phyloP scores from a whole-genome alignment of 129 eudicot species.

The Saposhnikovia divaricata region DNA sequence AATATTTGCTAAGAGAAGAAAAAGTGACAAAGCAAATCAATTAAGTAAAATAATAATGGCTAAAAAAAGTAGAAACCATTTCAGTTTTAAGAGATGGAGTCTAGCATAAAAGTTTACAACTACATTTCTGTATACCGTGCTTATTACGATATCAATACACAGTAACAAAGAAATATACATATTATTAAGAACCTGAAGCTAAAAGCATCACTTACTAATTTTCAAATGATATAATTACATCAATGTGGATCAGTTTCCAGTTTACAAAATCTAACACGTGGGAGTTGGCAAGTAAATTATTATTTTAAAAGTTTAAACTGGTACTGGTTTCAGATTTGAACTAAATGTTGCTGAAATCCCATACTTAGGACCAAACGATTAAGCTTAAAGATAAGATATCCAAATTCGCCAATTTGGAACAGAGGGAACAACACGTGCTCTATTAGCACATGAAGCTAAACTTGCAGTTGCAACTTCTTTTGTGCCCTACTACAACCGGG shows the following conservation, averaged over 20 bases:
- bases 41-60: background rate
- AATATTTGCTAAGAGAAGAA: background rate
- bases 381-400: background rate
- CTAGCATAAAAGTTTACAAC: background rate
- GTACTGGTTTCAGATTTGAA: background rate
- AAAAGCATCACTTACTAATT: background rate
- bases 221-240: background rate
- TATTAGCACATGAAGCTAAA: background rate
- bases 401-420: background rate
- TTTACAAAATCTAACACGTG: background rate
- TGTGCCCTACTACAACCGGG: background rate
- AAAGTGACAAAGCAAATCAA: background rate
- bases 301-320: slow-evolving; percentile 1
- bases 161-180: background rate
- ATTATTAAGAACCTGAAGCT: background rate
- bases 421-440: background rate
- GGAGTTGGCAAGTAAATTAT: background rate
- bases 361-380: background rate
- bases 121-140: background rate
- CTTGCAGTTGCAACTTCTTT: background rate
- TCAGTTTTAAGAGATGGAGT: background rate
- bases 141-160: background rate
- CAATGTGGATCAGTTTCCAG: background rate
- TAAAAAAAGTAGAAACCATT: background rate
- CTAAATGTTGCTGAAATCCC: background rate